Conservation (phyloP, 495 filamentous ascomycete genomes). For the Neurospora sublineolata region DNA sequence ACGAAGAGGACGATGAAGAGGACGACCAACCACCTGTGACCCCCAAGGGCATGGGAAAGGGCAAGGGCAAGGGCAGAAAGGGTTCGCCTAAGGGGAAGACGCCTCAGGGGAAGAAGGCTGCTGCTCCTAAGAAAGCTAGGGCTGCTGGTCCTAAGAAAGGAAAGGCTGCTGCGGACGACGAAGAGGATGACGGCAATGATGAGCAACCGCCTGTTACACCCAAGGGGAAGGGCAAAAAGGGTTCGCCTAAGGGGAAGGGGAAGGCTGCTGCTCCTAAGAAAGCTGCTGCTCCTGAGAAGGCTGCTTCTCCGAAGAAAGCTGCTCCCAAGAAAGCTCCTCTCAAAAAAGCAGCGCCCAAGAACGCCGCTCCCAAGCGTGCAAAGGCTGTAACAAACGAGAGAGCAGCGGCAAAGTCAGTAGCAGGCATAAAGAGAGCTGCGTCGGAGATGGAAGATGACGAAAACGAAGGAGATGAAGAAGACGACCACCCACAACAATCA, state of each 20-base stretch:
- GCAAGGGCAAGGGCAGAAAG: background rate
- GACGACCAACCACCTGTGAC: background rate
- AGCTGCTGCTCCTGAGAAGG: background rate
- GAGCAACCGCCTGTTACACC: background rate
- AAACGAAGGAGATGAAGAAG: background rate
- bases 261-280: background rate
- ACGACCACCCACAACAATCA: background rate
- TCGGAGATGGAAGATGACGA: background rate
- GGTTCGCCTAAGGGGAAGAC: background rate
- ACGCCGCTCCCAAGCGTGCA: background rate
- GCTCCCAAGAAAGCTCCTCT: background rate
- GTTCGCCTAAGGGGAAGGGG: background rate
- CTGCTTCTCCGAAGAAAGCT: background rate
- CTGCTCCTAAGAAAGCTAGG: too few species aligned
- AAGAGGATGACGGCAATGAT: background rate
- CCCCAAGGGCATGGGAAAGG: background rate
- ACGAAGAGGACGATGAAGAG: background rate
- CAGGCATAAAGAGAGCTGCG: background rate
- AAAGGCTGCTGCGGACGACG: background rate
- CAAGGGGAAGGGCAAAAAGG: background rate
- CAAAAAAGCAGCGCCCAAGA: background rate
- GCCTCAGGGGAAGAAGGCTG: background rate
- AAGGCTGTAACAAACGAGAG: background rate
- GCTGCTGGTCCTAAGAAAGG: background rate
- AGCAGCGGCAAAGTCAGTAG: background rate